A percentile compares a stretch with the other conserved stretches of the same genome.
phyloP scores from a whole-genome alignment of 257 asterid species.

The Nicotiana sylvestris region DNA sequence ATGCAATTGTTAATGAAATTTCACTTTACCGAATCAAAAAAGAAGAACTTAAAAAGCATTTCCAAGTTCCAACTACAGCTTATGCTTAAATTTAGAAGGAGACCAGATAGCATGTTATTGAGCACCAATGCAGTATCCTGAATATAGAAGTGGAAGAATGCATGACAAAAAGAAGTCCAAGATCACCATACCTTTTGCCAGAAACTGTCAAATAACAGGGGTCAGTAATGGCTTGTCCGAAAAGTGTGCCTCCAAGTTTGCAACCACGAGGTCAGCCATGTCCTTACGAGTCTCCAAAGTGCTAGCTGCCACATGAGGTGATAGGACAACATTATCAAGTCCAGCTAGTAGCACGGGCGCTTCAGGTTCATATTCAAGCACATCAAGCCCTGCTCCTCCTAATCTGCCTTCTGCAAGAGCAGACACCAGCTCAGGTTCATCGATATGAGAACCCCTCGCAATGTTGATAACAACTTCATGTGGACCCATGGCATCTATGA shows the following conservation, averaged over 20 bases:
- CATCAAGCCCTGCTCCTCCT: conserved; percentile 74
- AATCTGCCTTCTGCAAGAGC: conserved; percentile 57
- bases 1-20: background rate
- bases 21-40: background rate
- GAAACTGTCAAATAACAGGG: conserved; percentile 33
- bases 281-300: conserved; percentile 55
- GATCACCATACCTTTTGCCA: background rate
- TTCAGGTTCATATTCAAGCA: conserved; percentile 55
- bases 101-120: background rate
- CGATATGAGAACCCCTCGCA: conserved; percentile 62
- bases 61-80: no score
- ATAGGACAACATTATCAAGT: conserved; percentile 60
- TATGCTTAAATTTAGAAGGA: no score
- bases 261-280: conserved; percentile 67
- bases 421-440: conserved; percentile 50
- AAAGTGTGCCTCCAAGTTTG: conserved; percentile 61
- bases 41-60: no score
- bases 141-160: background rate
- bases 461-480: conserved; percentile 55
- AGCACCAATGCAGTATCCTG: background rate
- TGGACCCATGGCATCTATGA: conserved; percentile 51
- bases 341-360: conserved; percentile 40
- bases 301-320: conserved; percentile 51
- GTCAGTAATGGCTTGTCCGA: conserved; percentile 38
- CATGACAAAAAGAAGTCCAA: background rate